These are phyloP conservation scores for Heterobasidion annosum DNA, from an alignment of 1,284 basidiomycete species.

Conservation along the genomic window DNA sequence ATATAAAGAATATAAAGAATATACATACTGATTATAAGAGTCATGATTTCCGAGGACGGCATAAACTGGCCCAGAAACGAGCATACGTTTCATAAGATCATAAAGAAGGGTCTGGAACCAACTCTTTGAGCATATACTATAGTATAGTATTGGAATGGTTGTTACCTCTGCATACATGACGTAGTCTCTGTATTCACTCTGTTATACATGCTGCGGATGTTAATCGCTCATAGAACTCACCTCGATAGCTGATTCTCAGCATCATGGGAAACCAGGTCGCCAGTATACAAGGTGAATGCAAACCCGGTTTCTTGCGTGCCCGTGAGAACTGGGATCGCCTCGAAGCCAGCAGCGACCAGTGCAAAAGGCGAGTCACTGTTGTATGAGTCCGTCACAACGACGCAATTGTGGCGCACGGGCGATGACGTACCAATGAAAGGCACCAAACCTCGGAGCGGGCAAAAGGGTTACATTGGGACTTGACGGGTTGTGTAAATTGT, in stretches of 20 bases:
- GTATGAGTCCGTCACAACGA: background rate
- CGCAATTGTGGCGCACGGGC: background rate
- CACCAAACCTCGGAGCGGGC: slow-evolving; percentile 62
- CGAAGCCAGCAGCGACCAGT: slow-evolving; percentile 51
- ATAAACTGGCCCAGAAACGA: slow-evolving; percentile 62
- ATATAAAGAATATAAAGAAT: slow-evolving; percentile 7
- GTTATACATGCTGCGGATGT: background rate
- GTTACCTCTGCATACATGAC: slow-evolving; percentile 45
- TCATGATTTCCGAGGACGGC: slow-evolving; percentile 74
- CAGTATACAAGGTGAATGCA: slow-evolving; percentile 64
- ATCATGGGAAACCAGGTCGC: slow-evolving; percentile 72
- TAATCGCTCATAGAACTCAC: slow-evolving; percentile 18
- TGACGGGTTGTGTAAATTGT: slow-evolving; percentile 39
- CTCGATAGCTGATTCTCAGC: slow-evolving; percentile 53
- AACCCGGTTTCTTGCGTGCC: slow-evolving; percentile 54
- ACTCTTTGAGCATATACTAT: slow-evolving; percentile 1
- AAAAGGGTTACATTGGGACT: slow-evolving; percentile 42
- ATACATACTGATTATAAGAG: slow-evolving; percentile 47
- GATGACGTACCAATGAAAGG: slow-evolving; percentile 43
- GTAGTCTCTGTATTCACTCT: slow-evolving; percentile 15
- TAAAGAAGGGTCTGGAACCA: slow-evolving; percentile 45
- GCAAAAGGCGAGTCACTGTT: slow-evolving; percentile 63
- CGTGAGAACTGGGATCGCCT: slow-evolving; percentile 62
- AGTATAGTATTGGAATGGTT: background rate
- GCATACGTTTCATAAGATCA: slow-evolving; percentile 51